A percentile compares a stretch with the other conserved stretches of the same genome.
Conservation (phyloP, 176 grass and related monocot species). For the Thalia dealbata region DNA sequence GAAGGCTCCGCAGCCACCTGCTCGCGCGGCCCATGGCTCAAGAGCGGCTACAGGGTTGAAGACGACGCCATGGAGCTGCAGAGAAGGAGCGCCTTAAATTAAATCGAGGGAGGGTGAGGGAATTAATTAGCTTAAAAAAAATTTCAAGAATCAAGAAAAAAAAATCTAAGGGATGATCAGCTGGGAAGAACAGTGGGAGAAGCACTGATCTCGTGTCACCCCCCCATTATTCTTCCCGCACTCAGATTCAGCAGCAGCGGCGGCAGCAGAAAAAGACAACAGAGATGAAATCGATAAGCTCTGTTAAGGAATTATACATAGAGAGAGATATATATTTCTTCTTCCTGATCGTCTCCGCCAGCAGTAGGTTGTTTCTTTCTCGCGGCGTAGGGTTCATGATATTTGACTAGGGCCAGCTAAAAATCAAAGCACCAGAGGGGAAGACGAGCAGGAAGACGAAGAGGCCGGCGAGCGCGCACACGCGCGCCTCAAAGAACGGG, state of each 20-base stretch:
- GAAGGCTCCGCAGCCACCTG: conserved; percentile 62
- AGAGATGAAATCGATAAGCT: background rate
- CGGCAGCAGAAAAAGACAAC: conserved; percentile 4
- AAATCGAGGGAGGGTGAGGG: background rate
- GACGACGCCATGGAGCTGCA: background rate
- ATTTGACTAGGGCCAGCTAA: conserved; percentile 1
- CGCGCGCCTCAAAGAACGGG: conserved; percentile 1
- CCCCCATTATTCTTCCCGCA: conserved; percentile 2
- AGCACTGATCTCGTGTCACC: conserved; percentile 6
- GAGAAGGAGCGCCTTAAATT: background rate
- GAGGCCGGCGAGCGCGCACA: background rate
- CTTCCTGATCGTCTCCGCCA: background rate
- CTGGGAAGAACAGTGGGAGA: background rate
- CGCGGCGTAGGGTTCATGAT: background rate
- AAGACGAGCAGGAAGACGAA: too few species aligned
- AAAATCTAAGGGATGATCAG: background rate
- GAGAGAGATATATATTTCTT: too few species aligned
- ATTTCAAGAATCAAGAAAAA: background rate
- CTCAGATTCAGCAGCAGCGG: background rate
- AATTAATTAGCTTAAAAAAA: too few species aligned
- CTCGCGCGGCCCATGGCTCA: conserved; percentile 40
- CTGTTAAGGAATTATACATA: background rate
- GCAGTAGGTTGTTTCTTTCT: background rate
- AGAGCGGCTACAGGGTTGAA: background rate
- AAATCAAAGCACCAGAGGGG: background rate